Percentiles rank a stretch among this genome's conserved stretches.
These are phyloP conservation scores for Elaeis guineensis DNA, from an alignment of 176 grass and related monocot species.

Conservation along the genomic window DNA sequence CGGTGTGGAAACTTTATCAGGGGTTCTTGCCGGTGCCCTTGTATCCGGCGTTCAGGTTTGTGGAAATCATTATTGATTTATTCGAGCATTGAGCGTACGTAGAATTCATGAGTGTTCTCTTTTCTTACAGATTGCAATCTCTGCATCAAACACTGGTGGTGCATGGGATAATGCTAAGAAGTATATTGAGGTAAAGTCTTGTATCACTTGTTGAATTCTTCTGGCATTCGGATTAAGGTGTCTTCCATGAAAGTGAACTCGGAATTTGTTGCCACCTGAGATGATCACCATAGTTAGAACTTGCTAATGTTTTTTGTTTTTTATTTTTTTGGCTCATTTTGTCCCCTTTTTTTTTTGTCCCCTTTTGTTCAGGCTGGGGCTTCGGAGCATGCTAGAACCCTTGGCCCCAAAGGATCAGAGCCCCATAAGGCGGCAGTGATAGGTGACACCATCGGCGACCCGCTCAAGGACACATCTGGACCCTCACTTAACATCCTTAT, in stretches of 20 bases:
- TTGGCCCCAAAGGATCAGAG: constrained; percentile 37
- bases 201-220: too few species aligned
- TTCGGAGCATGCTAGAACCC: constrained; percentile 30
- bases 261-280: too few species aligned
- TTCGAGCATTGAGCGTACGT: too few species aligned
- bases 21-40: constrained; percentile 38
- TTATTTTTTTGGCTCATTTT: too few species aligned
- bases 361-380: constrained; percentile 26
- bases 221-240: too few species aligned
- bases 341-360: neutral
- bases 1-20: constrained; percentile 39
- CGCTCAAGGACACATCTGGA: constrained; percentile 45
- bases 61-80: too few species aligned
- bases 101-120: too few species aligned
- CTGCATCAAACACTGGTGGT: constrained; percentile 38
- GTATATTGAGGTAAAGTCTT: constrained; percentile 36
- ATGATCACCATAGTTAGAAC: too few species aligned
- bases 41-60: constrained; percentile 34
- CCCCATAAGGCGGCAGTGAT: constrained; percentile 48
- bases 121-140: constrained; percentile 33
- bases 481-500: constrained; percentile 60
- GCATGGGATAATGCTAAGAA: constrained; percentile 61
- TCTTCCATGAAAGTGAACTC: too few species aligned
- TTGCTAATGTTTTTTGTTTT: too few species aligned
- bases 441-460: constrained; percentile 39